Base-by-base conservation (phyloP, 2,329 filamentous ascomycete species). In the Xylariaceae sp. region DNA sequence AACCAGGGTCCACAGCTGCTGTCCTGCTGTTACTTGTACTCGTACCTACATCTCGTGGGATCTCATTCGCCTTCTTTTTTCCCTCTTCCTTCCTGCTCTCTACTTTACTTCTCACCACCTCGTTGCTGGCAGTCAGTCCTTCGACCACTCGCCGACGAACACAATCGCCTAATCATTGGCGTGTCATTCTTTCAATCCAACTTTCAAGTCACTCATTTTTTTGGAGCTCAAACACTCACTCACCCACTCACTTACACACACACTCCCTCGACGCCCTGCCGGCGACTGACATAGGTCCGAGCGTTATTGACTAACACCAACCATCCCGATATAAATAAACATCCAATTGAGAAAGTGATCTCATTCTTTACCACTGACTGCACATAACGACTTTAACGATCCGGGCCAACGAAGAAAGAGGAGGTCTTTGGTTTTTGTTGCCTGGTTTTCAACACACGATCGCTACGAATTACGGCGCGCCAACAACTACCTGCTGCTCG, bases 111-210 rank as follows among this genome's bases (percentile, higher is more conserved):
- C 66, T 65, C 58, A 69, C 44, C 51, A 57, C 67, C 62, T 68
- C 68, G 60, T 67, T 63, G 64, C 63, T 58, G 23, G 23, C 63
- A 64, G 65, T 57, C 53, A 62, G 69, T 70, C 64, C 61, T 58
- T 68, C 73, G 72, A 77, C 73, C 73, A 75, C 70, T 67, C 67
- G 67, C 66, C 67, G 64, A 63, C 67, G 64, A 68, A 69, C 65
- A 68, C 63, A 66, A 70, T 70, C 74, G 79, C 79, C 79, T 81
- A 42, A 51, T 30, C 23, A 80, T 78, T 74, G 82, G 81, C 80
- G 74, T 76, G 78, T 75, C 83, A 78, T 76, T 84, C 81, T 69
- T 82, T 83, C 77, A 70, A 67, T 72, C 62, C 65, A 67, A 73
- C 70, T 70, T 70, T 71, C 64, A 64, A 74, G 71, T 74, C 76